phyloP scores from a whole-genome alignment of 345 rosid species.

The Salix arbutifolia region DNA sequence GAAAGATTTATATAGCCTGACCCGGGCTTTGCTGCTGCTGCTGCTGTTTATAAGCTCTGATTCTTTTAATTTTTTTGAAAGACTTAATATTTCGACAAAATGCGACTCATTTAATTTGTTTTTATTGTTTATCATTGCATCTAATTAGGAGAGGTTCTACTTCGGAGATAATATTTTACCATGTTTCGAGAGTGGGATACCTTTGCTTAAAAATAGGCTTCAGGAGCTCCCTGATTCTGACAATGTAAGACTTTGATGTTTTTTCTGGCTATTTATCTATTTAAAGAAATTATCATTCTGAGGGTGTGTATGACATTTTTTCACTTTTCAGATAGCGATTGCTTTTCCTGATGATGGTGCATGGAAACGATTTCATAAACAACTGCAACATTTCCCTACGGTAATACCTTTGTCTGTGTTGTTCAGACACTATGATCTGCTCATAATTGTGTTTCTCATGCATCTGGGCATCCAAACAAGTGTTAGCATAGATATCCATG shows the following conservation, averaged over 20 bases:
- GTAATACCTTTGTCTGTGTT: constrained; percentile 28
- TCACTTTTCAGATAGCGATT: constrained; percentile 68
- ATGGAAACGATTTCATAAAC: constrained; percentile 95
- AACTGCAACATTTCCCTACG: constrained; percentile 91
- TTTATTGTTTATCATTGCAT: constrained; percentile 2
- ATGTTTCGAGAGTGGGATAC: constrained; percentile 93
- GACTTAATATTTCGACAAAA: neutral
- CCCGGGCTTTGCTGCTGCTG: too few species aligned
- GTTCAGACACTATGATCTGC: constrained; percentile 3
- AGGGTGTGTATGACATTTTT: constrained; percentile 6
- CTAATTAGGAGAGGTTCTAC: constrained; percentile 83
- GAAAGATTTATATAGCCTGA: too few species aligned
- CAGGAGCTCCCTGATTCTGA: constrained; percentile 87
- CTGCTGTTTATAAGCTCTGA: too few species aligned
- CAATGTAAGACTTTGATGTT: constrained; percentile 47
- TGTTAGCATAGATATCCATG: neutral
- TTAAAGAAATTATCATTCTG: neutral
- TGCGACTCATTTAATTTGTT: neutral
- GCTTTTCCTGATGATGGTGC: constrained; percentile 99
- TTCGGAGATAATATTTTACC: constrained; percentile 91
- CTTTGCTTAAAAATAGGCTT: constrained; percentile 80
- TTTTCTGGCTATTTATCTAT: neutral
- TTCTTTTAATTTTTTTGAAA: neutral
- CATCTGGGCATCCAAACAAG: neutral
- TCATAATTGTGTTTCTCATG: constrained; percentile 1